Evolutionary conservation across 305 asterid genomes (phyloP), one percentile per base, ranked within the genome.

Genomic region (Stenogyne calaminthoides): DNA sequence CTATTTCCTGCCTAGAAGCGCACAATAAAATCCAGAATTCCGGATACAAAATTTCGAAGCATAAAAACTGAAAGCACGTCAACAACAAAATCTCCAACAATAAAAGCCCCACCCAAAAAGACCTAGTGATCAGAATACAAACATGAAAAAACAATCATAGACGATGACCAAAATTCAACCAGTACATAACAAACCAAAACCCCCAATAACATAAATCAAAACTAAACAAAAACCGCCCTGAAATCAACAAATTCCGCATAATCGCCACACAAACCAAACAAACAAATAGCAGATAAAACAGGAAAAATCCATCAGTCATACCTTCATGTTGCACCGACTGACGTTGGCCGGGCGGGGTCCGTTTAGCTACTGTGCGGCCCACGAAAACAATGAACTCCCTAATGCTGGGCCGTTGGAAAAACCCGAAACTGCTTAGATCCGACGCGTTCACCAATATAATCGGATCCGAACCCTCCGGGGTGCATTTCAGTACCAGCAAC

Each of bases 251-350:
- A 67, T 22, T 18, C 72, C 49, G 59, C 47, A 49, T 2, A 69
- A 72, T 32, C 37, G 4, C 54, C 49, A 66, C 42, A 32, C 39
- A 6, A 47, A 46, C 32, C 18, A 22, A 52, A 4, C 9, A 27
- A 52, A 64, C 52, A 59, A 75, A n/a, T 10, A 47, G 2, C 47
- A 29, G 22, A 39, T 1, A n/a, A 18, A 66, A 40, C 9, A 34
- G 6, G 16, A 73, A 71, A 37, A 19, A 2, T 2, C 2, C 20
- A 69, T 42, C 62, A 20, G 18, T 42, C 62, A 20, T n/a, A 91
- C 99, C 99, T 89, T 90, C 96, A 67, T 94, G 97, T 83, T 94
- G 93, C 60, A 94, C 97, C 39, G 98, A 94, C 81, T 92, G 99
- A 16, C 99, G 91, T 55, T 92, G 98, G 55, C 87, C 84, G 4